Base-by-base conservation (phyloP, 305 asterid species). In the Fraxinus platypoda region DNA sequence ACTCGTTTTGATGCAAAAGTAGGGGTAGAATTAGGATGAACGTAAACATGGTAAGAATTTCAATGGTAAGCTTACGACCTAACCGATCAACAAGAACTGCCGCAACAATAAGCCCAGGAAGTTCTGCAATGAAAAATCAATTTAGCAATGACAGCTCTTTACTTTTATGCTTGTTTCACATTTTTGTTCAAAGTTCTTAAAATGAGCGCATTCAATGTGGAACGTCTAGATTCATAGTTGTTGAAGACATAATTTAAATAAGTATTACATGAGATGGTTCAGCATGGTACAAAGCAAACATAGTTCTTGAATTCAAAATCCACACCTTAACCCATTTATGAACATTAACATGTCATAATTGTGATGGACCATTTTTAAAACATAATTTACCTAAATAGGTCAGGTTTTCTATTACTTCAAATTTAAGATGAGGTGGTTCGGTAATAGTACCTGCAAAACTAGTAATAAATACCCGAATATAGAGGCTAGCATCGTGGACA, bases 381-480 rank as follows among this genome's bases (percentile, higher is more conserved):
- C 23, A 52, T 52, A 17, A 17, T 52, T 17, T 52, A 52, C 23
- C 21, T 54, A 54, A 54, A 54, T 54, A 54, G 66, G 66, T 54
- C 26, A 0, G 0, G 59, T 15, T 49, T 57, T n/a, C 28, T n/a
- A 19, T 57, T 8, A 8, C 71, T 62, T 62, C 13, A 59, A 59
- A 59, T 59, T 23, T 21, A 59, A 23, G 30, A 59, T 59, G 71
- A 19, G 28, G 71, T 59, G 15, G 30, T 21, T 23, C 0, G 12
- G 30, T 19, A 52, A 2, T 26, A 35, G n/a, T 84, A 90, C 94
- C 96, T 79, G 94, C 94, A 79, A 91, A 87, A 85, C 83, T 89
- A 74, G 94, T 85, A 54, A 92, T 70, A 80, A 92, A 82, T 6
- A 87, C 92, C 35, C 86, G 87, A 25, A 85, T 70, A 72, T 92